Conservation (phyloP, 169 alveolate genomes). For the Amoebophrya sp. region DNA sequence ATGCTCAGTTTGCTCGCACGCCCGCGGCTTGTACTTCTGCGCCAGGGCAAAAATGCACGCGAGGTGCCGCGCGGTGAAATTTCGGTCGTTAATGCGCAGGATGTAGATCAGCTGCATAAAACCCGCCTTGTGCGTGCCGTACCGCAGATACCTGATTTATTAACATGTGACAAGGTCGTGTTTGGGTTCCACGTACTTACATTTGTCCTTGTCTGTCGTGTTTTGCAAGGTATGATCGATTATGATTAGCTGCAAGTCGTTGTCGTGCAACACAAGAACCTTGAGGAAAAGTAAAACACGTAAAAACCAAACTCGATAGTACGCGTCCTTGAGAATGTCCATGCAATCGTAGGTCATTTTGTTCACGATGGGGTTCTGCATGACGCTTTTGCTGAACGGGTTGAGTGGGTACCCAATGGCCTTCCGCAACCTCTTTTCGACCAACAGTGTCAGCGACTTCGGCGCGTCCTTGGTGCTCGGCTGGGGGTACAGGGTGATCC, state of each 20-base stretch:
- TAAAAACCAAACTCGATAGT: too few relatives aligned
- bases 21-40: constrained; percentile 5
- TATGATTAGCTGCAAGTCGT: too few relatives aligned
- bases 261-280: too few relatives aligned
- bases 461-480: neutral
- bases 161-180: too few relatives aligned
- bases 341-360: neutral
- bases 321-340: constrained; percentile 11
- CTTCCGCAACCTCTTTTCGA: neutral
- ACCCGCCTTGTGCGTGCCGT: neutral
- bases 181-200: too few relatives aligned
- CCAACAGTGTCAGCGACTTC: neutral
- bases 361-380: neutral
- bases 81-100: neutral
- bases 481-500: neutral
- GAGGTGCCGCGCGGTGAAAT: neutral
- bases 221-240: too few relatives aligned
- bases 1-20: constrained; percentile 5
- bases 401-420: neutral
- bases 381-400: neutral
- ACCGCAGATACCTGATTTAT: neutral
- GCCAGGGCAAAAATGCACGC: constrained; percentile 10
- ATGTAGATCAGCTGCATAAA: constrained; percentile 15
- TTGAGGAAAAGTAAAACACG: too few relatives aligned
- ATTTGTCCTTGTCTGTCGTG: too few relatives aligned